A percentile compares a stretch with the other conserved stretches of the same genome.
These are phyloP conservation scores for Lachancea meyersii DNA, from an alignment of 805 yeast species.

Conservation along the genomic window DNA sequence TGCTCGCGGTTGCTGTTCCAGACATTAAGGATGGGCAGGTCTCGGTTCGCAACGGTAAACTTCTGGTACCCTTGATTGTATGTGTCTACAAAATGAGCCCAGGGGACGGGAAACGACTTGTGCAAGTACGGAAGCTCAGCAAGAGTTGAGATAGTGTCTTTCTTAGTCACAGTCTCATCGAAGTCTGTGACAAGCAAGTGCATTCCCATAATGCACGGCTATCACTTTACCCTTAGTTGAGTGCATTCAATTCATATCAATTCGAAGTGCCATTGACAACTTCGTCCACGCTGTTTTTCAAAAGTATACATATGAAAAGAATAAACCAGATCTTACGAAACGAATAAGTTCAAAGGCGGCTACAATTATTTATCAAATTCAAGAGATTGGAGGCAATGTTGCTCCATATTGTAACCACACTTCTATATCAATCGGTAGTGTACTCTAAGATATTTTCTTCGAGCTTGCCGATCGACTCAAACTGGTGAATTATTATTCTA, in stretches of 20 bases:
- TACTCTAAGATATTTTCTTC: neutral
- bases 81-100: constrained; percentile 23
- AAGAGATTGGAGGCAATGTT: too few species aligned
- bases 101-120: constrained; percentile 17
- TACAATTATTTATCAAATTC: too few species aligned
- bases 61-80: constrained; percentile 19
- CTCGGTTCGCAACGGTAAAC: constrained; percentile 11
- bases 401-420: constrained; percentile 33
- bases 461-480: constrained; percentile 15
- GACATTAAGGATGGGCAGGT: constrained; percentile 3
- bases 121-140: constrained; percentile 22
- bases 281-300: too few species aligned
- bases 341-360: too few species aligned
- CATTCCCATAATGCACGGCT: neutral
- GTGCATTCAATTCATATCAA: too few species aligned
- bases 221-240: too few species aligned
- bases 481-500: constrained; percentile 16
- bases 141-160: constrained; percentile 25
- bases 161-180: constrained; percentile 30
- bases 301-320: too few species aligned
- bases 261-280: too few species aligned
- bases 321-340: too few species aligned
- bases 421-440: constrained; percentile 31
- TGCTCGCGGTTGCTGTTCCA: neutral
- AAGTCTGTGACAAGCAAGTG: constrained; percentile 25